These are phyloP conservation scores for Fusarium armeniacum DNA, from an alignment of 2,329 filamentous ascomycete species.

Conservation along the genomic window DNA sequence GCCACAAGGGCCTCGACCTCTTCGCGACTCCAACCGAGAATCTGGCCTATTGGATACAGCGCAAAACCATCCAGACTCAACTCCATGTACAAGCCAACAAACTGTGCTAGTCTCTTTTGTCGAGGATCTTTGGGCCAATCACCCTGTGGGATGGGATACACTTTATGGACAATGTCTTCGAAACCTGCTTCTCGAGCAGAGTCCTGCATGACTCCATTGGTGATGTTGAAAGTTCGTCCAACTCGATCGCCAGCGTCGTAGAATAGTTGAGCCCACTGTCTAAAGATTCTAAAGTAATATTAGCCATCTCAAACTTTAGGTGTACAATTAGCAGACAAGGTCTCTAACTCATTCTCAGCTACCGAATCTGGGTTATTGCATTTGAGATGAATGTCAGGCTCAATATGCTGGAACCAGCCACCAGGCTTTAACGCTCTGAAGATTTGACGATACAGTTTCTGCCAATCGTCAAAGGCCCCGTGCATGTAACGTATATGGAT, in stretches of 20 bases:
- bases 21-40: slow-evolving; percentile 23
- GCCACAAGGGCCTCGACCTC: slow-evolving; percentile 21
- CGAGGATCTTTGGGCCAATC: slow-evolving; percentile 36
- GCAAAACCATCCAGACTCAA: slow-evolving; percentile 27
- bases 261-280: slow-evolving; percentile 39
- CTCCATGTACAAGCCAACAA: slow-evolving; percentile 34
- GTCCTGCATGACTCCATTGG: slow-evolving; percentile 27
- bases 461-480: slow-evolving; percentile 33
- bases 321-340: too few species aligned
- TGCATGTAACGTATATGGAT: slow-evolving; percentile 40
- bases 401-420: slow-evolving; percentile 39
- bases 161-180: slow-evolving; percentile 10
- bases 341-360: slow-evolving; percentile 30
- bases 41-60: slow-evolving; percentile 23
- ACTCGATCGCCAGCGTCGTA: slow-evolving; percentile 34
- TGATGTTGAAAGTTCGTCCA: slow-evolving; percentile 31
- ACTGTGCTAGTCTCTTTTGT: slow-evolving; percentile 27
- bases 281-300: slow-evolving; percentile 16
- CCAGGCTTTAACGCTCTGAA: slow-evolving; percentile 32
- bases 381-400: slow-evolving; percentile 30
- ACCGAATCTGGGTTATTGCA: slow-evolving; percentile 25
- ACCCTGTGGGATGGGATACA: slow-evolving; percentile 16
- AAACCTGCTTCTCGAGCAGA: slow-evolving; percentile 27
- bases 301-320: background rate
- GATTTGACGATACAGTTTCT: slow-evolving; percentile 31